These are phyloP conservation scores for Sarocladium oryzae DNA, from an alignment of 2,329 filamentous ascomycete species.

Conservation along the genomic window DNA sequence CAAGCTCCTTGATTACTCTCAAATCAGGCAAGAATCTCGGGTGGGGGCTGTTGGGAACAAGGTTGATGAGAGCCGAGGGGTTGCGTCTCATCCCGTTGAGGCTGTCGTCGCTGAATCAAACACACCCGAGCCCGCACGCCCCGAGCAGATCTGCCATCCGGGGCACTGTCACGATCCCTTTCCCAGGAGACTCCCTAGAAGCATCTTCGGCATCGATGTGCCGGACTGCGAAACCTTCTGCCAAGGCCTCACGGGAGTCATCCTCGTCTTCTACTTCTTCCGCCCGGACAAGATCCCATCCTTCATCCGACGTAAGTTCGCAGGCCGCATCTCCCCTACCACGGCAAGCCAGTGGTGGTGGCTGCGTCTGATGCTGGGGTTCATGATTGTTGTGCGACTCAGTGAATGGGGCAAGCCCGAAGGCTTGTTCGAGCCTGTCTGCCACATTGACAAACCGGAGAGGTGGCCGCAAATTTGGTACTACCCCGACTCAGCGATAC, in stretches of 20 bases:
- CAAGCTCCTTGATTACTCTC: not conserved
- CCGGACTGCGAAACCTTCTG: not conserved
- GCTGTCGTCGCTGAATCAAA: not conserved
- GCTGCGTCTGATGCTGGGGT: not conserved
- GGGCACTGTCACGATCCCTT: not conserved
- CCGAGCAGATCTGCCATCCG: not conserved
- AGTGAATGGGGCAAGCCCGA: not conserved
- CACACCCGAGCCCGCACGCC: not conserved
- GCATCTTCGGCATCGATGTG: not conserved
- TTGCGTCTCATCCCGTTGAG: not conserved
- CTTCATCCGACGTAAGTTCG: not conserved
- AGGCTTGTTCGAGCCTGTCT: not conserved
- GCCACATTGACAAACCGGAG: not conserved
- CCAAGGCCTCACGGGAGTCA: not conserved
- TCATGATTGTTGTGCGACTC: not conserved
- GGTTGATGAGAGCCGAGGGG: not conserved
- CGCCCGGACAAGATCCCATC: not conserved
- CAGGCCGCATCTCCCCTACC: not conserved
- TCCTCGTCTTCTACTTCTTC: conserved; percentile 5
- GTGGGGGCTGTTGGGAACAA: too few species aligned
- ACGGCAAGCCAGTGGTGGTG: not conserved
- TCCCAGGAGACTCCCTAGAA: too few species aligned
- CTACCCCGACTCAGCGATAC: not conserved
- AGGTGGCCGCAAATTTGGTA: conserved; percentile 4
- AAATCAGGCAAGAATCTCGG: not conserved